Conservation (phyloP, 75 land plant species). For the Cunninghamia lanceolata region DNA sequence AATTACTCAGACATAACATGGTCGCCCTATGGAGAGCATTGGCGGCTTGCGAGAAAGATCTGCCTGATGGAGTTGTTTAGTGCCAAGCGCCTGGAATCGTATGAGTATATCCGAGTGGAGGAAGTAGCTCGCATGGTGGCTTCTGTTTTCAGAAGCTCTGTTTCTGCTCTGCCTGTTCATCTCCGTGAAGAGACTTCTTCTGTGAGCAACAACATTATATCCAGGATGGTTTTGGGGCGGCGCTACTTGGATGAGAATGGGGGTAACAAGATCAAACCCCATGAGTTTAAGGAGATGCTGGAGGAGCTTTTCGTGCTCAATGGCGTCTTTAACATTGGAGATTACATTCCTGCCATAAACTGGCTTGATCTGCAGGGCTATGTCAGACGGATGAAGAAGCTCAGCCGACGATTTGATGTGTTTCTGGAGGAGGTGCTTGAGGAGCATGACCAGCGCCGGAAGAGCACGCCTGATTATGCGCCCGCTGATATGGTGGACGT, state of each 20-base stretch:
- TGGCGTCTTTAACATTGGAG: conserved; percentile 51
- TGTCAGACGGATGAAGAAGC: conserved; percentile 37
- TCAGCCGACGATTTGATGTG: conserved; percentile 10
- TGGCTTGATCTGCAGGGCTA: conserved; percentile 52
- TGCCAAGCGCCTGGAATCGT: conserved; percentile 40
- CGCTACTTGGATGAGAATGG: conserved; percentile 22
- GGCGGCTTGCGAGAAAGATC: conserved; percentile 55
- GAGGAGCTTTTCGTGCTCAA: conserved; percentile 49
- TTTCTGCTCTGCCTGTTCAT: background rate
- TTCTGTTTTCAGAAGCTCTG: background rate
- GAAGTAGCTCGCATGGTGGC: conserved; percentile 18
- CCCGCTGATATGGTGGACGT: conserved; percentile 55
- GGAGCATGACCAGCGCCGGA: conserved; percentile 34
- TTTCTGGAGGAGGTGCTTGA: conserved; percentile 44
- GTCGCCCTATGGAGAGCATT: conserved; percentile 61
- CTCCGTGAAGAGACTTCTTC: conserved; percentile 28
- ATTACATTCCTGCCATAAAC: conserved; percentile 42
- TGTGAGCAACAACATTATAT: conserved; percentile 40
- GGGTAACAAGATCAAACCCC: conserved; percentile 17
- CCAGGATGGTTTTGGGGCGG: conserved; percentile 51
- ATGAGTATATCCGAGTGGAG: conserved; percentile 40
- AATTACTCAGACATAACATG: conserved; percentile 47
- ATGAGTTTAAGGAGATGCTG: conserved; percentile 56
- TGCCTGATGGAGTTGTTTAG: conserved; percentile 55
- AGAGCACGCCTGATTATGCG: conserved; percentile 19